Evolutionary conservation across 1,139 yeast species (phyloP).

Genomic region (Suhomyces coccinellae): DNA sequence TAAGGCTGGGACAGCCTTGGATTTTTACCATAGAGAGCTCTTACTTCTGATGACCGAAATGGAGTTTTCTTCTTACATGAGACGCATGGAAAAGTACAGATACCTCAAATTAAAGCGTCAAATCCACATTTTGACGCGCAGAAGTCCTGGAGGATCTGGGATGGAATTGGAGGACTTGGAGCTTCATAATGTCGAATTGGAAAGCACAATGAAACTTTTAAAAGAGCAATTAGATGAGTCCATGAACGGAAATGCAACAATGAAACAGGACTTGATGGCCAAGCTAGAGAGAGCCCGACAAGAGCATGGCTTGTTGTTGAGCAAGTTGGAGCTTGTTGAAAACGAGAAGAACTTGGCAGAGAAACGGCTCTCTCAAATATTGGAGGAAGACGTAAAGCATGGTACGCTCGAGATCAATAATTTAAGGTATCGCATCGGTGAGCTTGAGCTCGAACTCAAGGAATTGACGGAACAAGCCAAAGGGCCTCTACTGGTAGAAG

Average conservation of each 20-base stretch:
- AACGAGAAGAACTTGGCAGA: neutral
- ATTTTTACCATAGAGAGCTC: constrained; percentile 58
- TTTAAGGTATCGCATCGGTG: constrained; percentile 18
- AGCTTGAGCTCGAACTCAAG: constrained; percentile 10
- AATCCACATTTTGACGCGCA: constrained; percentile 14
- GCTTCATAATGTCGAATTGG: constrained; percentile 7
- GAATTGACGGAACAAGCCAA: neutral
- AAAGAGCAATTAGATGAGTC: neutral
- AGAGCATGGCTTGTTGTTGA: constrained; percentile 16
- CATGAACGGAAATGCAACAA: neutral
- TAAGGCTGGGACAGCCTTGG: constrained; percentile 28
- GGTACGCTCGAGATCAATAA: constrained; percentile 28
- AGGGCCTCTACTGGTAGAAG: neutral
- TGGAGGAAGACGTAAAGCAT: constrained; percentile 17
- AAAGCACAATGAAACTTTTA: neutral
- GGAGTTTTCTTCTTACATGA: constrained; percentile 59
- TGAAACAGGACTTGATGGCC: constrained; percentile 6
- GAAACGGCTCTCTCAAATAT: neutral
- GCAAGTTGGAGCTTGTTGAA: neutral
- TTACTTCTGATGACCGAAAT: constrained; percentile 60
- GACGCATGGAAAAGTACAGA: constrained; percentile 50
- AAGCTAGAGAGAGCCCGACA: constrained; percentile 14
- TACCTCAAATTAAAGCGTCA: constrained; percentile 38
- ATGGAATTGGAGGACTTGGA: constrained; percentile 8
- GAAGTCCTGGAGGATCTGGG: neutral